phyloP scores from a whole-genome alignment of 805 yeast genomes.

The Nakazawaea wickerhamii region DNA sequence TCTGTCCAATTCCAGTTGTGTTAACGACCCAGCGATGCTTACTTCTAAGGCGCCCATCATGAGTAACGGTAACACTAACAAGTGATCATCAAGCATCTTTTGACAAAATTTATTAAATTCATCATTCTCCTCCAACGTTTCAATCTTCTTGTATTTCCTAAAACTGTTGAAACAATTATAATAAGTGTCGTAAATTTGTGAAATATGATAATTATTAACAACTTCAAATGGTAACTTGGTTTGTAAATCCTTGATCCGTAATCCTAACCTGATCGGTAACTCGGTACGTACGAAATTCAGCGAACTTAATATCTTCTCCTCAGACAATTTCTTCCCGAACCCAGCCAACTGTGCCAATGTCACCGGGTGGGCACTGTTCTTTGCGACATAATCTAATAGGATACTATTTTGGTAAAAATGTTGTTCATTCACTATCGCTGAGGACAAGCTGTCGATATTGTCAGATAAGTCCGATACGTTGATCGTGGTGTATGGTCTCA shows the following conservation, averaged over 20 bases:
- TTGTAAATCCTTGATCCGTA: constrained; percentile 76
- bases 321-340: constrained; percentile 73
- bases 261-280: constrained; percentile 76
- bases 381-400: constrained; percentile 54
- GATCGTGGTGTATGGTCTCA: not conserved
- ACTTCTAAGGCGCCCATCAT: constrained; percentile 92
- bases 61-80: constrained; percentile 76
- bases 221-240: constrained; percentile 69
- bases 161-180: constrained; percentile 83
- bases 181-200: constrained; percentile 84
- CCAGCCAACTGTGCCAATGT: constrained; percentile 86
- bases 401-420: constrained; percentile 85
- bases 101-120: constrained; percentile 61
- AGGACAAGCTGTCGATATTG: constrained; percentile 9
- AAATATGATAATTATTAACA: constrained; percentile 78
- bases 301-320: constrained; percentile 70
- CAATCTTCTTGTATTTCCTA: constrained; percentile 64
- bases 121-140: constrained; percentile 68
- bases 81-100: constrained; percentile 69
- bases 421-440: constrained; percentile 36
- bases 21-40: constrained; percentile 51
- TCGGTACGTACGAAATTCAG: constrained; percentile 89
- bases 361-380: constrained; percentile 78
- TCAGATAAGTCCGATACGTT: constrained; percentile 3
- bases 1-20: constrained; percentile 59